Base-by-base conservation (phyloP, 352 stramenopile species). In the Phytophthora pini region DNA sequence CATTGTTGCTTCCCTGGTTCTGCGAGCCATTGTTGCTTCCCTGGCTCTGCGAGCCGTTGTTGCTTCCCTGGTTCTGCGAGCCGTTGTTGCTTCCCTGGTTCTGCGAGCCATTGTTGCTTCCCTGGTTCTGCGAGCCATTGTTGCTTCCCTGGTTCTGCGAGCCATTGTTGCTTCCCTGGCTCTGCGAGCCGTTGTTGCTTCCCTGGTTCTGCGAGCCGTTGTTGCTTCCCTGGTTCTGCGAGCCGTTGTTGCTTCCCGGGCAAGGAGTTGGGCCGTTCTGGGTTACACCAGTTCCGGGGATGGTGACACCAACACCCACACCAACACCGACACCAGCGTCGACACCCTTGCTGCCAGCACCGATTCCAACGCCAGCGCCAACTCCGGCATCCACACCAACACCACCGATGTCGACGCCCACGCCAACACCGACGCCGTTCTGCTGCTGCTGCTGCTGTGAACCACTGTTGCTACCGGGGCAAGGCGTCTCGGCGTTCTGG, bases 171-270 rank as follows among this genome's bases (percentile, higher is more conserved):
- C 39, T 34, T 22, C 43, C 43, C 26, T 55, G 20, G 27, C n/a
- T 45, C 52, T 62, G 45, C 17, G 60, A 61, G 9, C 17, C 49
- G 1, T 51, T 61, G 59, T 56, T 67, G 29, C 47, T 63, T 13
- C 46, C 47, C 13, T 40, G 57, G 57, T 26, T 36, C 38, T 43
- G 13, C 38, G 38, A 43, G 1, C 36, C 12, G 0, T 57, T 22
- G 22, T 29, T 39, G 20, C 44, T 36, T 20, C 34, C 44, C 5
- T 55, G 27, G n/a, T 26, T 48, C 44, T 55, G 34, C 29, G 58
- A 58, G 9, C 29, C 49, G 1, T 39, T 67, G 59, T 56, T 67
- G 46, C 47, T 61, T 24, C 45, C 46, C 3, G 46, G 56, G 56
- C 56, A 64, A 26, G 56, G 56, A 17, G 47, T 63, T 26, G 46